A percentile compares a stretch with the other conserved stretches of the same genome.
phyloP scores from a whole-genome alignment of 2,329 filamentous ascomycete species.

The Zymoseptoria ardabiliae region DNA sequence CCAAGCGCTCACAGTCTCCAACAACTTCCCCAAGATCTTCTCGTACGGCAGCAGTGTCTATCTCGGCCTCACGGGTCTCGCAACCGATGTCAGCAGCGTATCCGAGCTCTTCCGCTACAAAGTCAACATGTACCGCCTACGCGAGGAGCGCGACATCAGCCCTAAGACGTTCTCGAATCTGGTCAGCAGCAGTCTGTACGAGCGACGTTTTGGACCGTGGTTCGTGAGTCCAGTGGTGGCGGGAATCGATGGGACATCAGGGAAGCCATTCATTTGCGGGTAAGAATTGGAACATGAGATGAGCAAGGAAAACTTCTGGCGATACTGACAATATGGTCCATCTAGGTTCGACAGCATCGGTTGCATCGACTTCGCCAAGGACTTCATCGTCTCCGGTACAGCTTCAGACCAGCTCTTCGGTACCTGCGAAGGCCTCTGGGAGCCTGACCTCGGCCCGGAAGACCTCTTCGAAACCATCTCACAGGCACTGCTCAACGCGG shows the following conservation, averaged over 20 bases:
- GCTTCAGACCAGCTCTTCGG: constrained; percentile 97
- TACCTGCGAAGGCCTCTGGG: constrained; percentile 97
- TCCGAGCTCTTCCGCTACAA: constrained; percentile 98
- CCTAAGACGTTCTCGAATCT: constrained; percentile 95
- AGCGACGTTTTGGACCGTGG: constrained; percentile 91
- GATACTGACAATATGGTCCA: background rate
- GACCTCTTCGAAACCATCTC: constrained; percentile 98
- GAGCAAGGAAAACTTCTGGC: background rate
- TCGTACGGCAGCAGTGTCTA: constrained; percentile 85
- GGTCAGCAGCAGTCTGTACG: constrained; percentile 83
- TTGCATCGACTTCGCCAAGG: constrained; percentile 98
- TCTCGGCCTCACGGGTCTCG: constrained; percentile 90
- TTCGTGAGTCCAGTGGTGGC: constrained; percentile 94
- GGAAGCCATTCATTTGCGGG: constrained; percentile 95
- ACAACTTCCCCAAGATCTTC: constrained; percentile 99
- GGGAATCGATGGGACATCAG: constrained; percentile 87
- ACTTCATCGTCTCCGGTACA: constrained; percentile 96
- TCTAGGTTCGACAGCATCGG: constrained; percentile 84
- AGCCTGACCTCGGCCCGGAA: constrained; percentile 89
- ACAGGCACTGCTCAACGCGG: constrained; percentile 87
- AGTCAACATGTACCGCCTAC: constrained; percentile 98
- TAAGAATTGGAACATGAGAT: constrained; percentile 12
- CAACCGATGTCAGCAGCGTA: constrained; percentile 91
- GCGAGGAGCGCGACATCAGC: constrained; percentile 93
- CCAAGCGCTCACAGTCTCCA: constrained; percentile 93